Evolutionary conservation across 2,329 filamentous ascomycete species (phyloP), one percentile per base, ranked within the genome.

Genomic region (Clonostachys byssicola): DNA sequence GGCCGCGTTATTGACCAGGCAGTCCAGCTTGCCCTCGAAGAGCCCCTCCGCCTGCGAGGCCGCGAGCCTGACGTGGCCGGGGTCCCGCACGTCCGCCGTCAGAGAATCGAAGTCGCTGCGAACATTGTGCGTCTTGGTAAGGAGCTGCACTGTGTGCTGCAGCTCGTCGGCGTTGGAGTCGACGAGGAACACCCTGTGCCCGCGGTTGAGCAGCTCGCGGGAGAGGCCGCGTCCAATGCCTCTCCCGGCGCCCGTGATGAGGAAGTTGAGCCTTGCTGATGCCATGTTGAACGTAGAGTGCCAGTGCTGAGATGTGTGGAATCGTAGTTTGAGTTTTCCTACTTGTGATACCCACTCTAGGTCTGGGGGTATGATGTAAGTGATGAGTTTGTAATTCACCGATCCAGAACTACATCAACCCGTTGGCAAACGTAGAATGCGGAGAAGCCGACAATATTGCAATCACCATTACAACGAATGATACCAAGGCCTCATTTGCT

Each of bases 1-100:
- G 4, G 66, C 67, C 9, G 69, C 69, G 47, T 72, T 72, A 54
- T 72, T 71, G 47, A 72, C 56, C 12, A 72, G 58, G 34, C 64
- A 65, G 48, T 72, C 67, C 3, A 72, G 54, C n/a, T 58, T 52
- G 44, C 60, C 60, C 7, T 49, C 46, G 52, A 71, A 70, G 43
- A 71, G 59, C 2, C 49, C 50, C 6, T 47, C 49, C 2, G 65
- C 68, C 39, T 56, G 49, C 4, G 52, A 42, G 2, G 58, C 60
- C 9, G 63, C 64, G 5, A 44, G 46, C 6, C 46, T 44, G 53
- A 72, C 62, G 18, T 64, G 61, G 4, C 45, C 40, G 3, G 63
- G 60, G 34, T 59, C 53, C 12, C 64, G 58, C 7, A 71, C 55
- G 50, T 68, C 61, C 40, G 61, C 55, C 6, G 55, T 52, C 12